phyloP scores from a whole-genome alignment of 208 protist species.

The Acanthamoeba triangularis region DNA sequence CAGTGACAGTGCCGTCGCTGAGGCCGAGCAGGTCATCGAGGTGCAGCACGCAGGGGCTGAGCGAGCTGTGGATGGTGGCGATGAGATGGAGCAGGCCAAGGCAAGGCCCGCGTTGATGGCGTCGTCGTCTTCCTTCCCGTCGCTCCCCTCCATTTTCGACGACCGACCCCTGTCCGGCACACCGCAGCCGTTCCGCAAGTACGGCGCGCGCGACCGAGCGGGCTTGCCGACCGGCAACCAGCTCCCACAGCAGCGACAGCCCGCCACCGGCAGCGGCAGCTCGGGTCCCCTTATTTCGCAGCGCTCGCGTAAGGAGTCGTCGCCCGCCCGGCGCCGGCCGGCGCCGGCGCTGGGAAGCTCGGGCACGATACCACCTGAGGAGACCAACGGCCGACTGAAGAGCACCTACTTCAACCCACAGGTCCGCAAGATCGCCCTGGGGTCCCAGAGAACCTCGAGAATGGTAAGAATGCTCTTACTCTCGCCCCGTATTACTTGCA shows the following conservation, averaged over 20 bases:
- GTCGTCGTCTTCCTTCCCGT: neutral
- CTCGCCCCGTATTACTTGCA: neutral
- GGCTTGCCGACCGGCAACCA: neutral
- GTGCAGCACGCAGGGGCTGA: neutral
- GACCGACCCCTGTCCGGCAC: neutral
- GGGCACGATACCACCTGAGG: neutral
- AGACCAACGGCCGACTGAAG: neutral
- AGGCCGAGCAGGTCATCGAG: neutral
- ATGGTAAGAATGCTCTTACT: neutral
- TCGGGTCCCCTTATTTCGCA: neutral
- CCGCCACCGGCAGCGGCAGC: no score
- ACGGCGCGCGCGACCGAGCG: neutral
- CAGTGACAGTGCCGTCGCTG: no score
- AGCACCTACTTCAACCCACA: conserved; percentile 16
- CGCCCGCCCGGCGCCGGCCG: neutral
- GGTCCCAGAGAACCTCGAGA: neutral
- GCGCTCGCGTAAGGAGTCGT: neutral
- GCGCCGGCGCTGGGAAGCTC: no score
- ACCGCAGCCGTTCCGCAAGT: neutral
- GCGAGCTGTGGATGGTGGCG: no score
- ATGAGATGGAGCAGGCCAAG: neutral
- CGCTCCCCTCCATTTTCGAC: neutral
- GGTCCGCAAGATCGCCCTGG: conserved; percentile 7
- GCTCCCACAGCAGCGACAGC: neutral
- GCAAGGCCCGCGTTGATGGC: neutral